A percentile compares a stretch with the other conserved stretches of the same genome.
These are phyloP conservation scores for Chrysopogon serrulatus DNA, from an alignment of 176 grass and related monocot species.

Conservation along the genomic window DNA sequence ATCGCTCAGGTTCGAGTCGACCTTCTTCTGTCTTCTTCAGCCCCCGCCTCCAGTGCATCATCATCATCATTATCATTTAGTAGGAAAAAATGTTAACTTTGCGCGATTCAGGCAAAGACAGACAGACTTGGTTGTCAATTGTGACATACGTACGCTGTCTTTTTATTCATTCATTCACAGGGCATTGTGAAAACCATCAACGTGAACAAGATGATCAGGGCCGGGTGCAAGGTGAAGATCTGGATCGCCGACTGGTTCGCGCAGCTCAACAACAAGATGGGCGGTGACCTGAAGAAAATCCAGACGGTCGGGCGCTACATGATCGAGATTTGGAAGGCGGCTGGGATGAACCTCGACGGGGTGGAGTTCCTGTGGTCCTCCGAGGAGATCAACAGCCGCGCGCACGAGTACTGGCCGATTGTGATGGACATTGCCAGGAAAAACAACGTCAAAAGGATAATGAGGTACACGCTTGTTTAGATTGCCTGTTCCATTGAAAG, in stretches of 20 bases:
- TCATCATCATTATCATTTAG: too few relatives aligned
- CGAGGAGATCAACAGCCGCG: constrained; percentile 71
- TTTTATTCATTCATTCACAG: constrained; percentile 32
- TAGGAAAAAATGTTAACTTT: too few relatives aligned
- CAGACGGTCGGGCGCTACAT: constrained; percentile 68
- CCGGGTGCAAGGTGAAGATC: constrained; percentile 80
- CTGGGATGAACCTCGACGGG: constrained; percentile 71
- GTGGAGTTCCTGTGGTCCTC: constrained; percentile 90
- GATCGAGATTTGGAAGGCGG: constrained; percentile 89
- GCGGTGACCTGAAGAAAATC: constrained; percentile 77
- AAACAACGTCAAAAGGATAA: constrained; percentile 70
- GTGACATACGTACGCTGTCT: not conserved
- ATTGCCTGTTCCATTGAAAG: not conserved
- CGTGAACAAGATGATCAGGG: constrained; percentile 75
- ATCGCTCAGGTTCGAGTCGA: constrained; percentile 47
- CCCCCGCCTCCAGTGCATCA: too few relatives aligned
- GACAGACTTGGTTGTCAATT: not conserved
- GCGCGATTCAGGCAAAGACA: not conserved
- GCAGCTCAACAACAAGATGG: constrained; percentile 92
- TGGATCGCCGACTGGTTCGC: constrained; percentile 97
- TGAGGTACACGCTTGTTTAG: constrained; percentile 33
- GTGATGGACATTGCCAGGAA: constrained; percentile 83
- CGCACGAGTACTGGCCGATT: constrained; percentile 79
- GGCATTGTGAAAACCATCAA: constrained; percentile 83
- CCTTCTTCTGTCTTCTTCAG: too few relatives aligned